Evolutionary conservation across 75 land plant genomes (phyloP), one percentile per base, ranked within the genome.

Genomic region (Cupressus sempervirens): DNA sequence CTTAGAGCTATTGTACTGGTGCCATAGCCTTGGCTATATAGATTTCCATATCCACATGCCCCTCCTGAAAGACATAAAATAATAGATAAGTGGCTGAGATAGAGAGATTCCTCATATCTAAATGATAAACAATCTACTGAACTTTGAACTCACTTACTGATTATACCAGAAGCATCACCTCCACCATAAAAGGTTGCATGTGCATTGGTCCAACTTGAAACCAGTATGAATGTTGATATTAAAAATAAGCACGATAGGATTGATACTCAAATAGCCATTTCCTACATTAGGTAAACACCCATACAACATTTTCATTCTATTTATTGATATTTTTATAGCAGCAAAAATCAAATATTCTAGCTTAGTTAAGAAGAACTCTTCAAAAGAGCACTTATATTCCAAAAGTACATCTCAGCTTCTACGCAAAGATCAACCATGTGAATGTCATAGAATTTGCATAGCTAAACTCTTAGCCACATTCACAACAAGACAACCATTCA

Each of bases 1-100:
- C 88, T 88, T 26, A 88, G 46, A 26, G 88, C 88, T 34, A 88
- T 82, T n/a, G 87, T 88, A 29, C 65, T 87, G 4, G 83, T 81
- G 72, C 88, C 88, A 50, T 86, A 88, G 73, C 88, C 88, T 53
- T 56, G 70, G 81, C 43, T 76, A 20, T 86, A 53, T 12, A 80
- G 88, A 70, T 88, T 85, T 35, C 88, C 88, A 86, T 88, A 88
- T 3, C 88, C 88, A 65, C 88, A 88, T 26, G 83, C 88, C 23
- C 88, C 88, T 81, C 82, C 88, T 88, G 87, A 14, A 75, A 68
- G 10, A 41, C 7, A n/a, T 38, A n/a, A 38, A 67, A 84, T 18
- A 29, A 13, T 0, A 73, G 35, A 84, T 26, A 84, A 80, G 29
- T 79, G 32, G 20, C 1, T 23, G 10, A 76, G 5, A 13, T n/a